These are phyloP conservation scores for Gomphus sp. DNA, from an alignment of 1,284 basidiomycete genomes.

Conservation along the genomic window DNA sequence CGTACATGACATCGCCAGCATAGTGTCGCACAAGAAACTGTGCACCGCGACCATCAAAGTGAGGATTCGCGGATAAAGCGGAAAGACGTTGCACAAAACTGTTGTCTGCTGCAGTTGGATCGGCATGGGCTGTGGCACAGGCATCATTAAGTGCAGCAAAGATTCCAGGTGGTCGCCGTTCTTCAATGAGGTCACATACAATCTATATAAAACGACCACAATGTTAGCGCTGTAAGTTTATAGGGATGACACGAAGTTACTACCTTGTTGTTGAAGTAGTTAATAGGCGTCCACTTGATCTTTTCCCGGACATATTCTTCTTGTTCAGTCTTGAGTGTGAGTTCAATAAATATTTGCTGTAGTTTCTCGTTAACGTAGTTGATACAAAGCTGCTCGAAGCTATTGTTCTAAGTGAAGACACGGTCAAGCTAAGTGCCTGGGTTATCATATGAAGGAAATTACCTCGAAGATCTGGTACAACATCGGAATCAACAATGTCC, in stretches of 20 bases:
- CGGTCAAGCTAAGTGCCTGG: not conserved
- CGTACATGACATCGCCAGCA: conserved; percentile 98
- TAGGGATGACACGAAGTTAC: not conserved
- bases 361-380: conserved; percentile 99
- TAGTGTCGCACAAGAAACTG: conserved; percentile 93
- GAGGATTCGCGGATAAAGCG: conserved; percentile 71
- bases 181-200: conserved; percentile 97
- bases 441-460: not conserved
- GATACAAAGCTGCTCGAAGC: conserved; percentile 98
- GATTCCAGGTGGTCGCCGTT: conserved; percentile 91
- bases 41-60: conserved; percentile 87
- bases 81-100: conserved; percentile 93
- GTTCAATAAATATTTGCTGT: conserved; percentile 98
- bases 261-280: conserved; percentile 87
- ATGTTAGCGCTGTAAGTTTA: conserved; percentile 13
- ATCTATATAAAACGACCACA: conserved; percentile 33
- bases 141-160: conserved; percentile 98
- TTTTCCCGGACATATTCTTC: conserved; percentile 98
- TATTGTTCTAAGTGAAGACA: conserved; percentile 74
- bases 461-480: conserved; percentile 96
- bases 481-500: conserved; percentile 2
- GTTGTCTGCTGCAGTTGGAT: conserved; percentile 93
- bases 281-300: conserved; percentile 99
- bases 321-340: conserved; percentile 98
- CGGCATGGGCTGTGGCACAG: conserved; percentile 96